Evolutionary conservation across 2,329 filamentous ascomycete genomes (phyloP).

Genomic region (Graphiopsis chlorocephala): DNA sequence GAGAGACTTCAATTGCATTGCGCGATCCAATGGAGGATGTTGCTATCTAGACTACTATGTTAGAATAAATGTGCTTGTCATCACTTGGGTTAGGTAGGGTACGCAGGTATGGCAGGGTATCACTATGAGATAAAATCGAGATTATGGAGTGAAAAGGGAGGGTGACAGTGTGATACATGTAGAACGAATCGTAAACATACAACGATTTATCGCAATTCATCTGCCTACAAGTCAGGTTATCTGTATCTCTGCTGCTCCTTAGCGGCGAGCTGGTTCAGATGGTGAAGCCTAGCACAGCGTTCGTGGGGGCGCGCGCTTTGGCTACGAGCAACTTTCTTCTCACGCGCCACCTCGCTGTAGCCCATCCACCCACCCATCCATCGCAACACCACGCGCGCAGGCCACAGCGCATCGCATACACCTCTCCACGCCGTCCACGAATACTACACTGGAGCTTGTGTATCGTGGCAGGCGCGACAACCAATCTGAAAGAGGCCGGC

Average conservation of each 20-base stretch:
- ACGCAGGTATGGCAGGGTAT: background rate
- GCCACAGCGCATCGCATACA: conserved; percentile 28
- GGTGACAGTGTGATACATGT: background rate
- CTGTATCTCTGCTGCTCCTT: background rate
- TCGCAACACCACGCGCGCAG: conserved; percentile 23
- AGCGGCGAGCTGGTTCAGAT: background rate
- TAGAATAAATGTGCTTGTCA: background rate
- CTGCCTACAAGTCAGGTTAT: background rate
- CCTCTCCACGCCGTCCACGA: background rate
- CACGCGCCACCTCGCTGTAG: background rate
- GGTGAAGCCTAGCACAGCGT: background rate
- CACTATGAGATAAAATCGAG: background rate
- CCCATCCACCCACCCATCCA: background rate
- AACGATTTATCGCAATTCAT: background rate
- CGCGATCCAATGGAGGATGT: background rate
- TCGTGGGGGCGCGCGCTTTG: background rate
- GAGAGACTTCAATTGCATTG: background rate
- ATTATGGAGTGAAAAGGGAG: background rate
- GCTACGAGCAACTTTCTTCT: background rate
- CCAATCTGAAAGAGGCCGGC: background rate
- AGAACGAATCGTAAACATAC: background rate
- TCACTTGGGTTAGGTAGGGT: background rate
- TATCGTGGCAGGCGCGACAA: conserved; percentile 6
- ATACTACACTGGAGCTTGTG: background rate
- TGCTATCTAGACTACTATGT: background rate